A percentile compares a stretch with the other conserved stretches of the same genome.
phyloP scores from a whole-genome alignment of 2,329 filamentous ascomycete genomes.

The Clarireedia paspali region DNA sequence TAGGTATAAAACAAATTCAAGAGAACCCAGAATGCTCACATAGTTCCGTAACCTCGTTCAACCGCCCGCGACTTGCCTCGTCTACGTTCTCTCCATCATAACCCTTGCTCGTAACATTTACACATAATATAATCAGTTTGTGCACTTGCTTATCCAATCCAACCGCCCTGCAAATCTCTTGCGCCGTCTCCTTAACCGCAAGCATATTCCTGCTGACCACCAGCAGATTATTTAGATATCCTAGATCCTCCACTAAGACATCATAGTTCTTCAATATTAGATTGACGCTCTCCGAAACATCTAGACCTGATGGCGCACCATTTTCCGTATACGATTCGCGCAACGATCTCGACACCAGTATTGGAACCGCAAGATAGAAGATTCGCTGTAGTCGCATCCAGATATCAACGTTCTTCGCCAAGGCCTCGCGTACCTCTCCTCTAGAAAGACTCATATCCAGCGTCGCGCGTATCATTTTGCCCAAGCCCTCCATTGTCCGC shows the following conservation, averaged over 20 bases:
- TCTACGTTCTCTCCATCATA: conserved; percentile 56
- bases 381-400: conserved; percentile 59
- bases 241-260: conserved; percentile 52
- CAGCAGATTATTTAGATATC: conserved; percentile 59
- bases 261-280: conserved; percentile 57
- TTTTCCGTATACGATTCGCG: conserved; percentile 46
- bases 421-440: conserved; percentile 50
- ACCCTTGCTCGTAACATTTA: conserved; percentile 60
- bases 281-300: conserved; percentile 53
- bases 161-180: conserved; percentile 57
- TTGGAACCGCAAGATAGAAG: conserved; percentile 53
- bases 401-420: conserved; percentile 55
- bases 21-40: conserved; percentile 37
- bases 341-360: conserved; percentile 51
- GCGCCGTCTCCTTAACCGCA: conserved; percentile 56
- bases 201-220: conserved; percentile 58
- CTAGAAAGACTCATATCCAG: conserved; percentile 55
- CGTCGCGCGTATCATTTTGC: conserved; percentile 50
- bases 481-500: conserved; percentile 46
- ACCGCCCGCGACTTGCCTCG: conserved; percentile 46
- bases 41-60: conserved; percentile 57
- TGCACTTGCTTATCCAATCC: conserved; percentile 60
- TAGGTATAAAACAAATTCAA: not conserved
- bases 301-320: conserved; percentile 46
- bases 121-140: conserved; percentile 56